Percentiles rank a stretch among this genome's conserved stretches.
phyloP scores from a whole-genome alignment of 2,329 filamentous ascomycete species.

The Cadophora luteo-olivacea region DNA sequence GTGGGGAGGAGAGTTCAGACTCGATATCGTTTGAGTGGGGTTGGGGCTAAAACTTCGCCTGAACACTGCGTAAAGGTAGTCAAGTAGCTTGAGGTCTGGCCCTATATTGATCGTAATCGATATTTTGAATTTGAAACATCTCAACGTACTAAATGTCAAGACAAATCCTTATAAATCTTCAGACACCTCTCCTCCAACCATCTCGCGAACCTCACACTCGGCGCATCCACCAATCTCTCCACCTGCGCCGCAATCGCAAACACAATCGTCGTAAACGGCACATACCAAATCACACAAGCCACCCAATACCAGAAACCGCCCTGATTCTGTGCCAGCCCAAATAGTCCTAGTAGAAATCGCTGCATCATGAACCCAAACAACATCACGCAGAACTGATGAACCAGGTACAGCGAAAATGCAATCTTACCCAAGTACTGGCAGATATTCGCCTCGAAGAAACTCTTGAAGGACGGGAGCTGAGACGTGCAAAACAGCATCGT shows the following conservation, averaged over 20 bases:
- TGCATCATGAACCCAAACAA: conserved; percentile 40
- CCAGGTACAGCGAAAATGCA: conserved; percentile 60
- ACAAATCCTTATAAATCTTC: conserved; percentile 31
- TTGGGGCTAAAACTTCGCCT: too few species aligned
- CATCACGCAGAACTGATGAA: conserved; percentile 49
- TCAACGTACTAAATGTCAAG: neutral
- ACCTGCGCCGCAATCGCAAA: conserved; percentile 55
- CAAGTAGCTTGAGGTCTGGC: too few species aligned
- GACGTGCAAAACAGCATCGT: conserved; percentile 37
- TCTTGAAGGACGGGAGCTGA: conserved; percentile 47
- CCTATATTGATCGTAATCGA: too few species aligned
- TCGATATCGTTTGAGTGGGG: too few species aligned
- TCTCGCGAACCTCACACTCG: conserved; percentile 64
- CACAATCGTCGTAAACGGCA: conserved; percentile 46
- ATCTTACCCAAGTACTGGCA: conserved; percentile 62
- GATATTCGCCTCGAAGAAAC: conserved; percentile 54
- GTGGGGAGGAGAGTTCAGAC: too few species aligned
- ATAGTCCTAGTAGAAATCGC: conserved; percentile 21
- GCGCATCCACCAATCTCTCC: conserved; percentile 55
- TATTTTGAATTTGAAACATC: too few species aligned
- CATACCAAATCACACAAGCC: conserved; percentile 31
- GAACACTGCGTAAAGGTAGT: too few species aligned
- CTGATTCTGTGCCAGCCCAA: conserved; percentile 20
- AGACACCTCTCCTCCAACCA: conserved; percentile 58
- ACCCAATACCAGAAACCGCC: conserved; percentile 30